Base-by-base conservation (phyloP, 2,329 filamentous ascomycete genomes). In the Colletotrichum endophyticum region DNA sequence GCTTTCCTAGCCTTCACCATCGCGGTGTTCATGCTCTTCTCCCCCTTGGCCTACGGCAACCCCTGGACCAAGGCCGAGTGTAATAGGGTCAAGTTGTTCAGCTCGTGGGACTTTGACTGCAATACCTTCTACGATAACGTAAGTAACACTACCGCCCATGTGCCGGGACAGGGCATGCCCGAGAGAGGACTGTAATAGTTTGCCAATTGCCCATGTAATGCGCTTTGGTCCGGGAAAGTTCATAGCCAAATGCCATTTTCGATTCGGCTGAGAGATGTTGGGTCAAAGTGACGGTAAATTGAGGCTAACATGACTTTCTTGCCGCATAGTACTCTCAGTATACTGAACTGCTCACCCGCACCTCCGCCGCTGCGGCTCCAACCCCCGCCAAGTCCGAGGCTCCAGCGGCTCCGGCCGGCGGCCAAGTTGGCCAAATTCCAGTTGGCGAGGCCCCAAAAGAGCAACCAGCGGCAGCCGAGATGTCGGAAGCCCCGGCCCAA, bases 21-120 rank as follows among this genome's bases (percentile, higher is more conserved):
- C 70, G 91, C 92, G 22, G 94, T 93, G 8, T 99, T 99, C 83
- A 90, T 91, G 3, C 88, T 98, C n/a, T 98, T 95, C 84, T 92
- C 96, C 12, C 97, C 97, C 53, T 89, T 99, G 49, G 93, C 95
- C 13, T 99, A 99, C 82, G 97, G 97, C 77, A 98, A 98, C 84
- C 89, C 93, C 68, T 99, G 97, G 97, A 99, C 96, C 68, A 95
- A 95, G 88, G 88, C 90, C 75, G 94, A 97, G 82, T 99, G 97
- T 90, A 93, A 92, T 80, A 92, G 92, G 73, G 94, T 97, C 77
- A 99, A 99, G 89, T 88, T 99, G 15, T 93, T 99, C 83, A 88
- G 91, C 75, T 94, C 92, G 3, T 99, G 97, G 97, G 97, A 99
- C 84, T 99, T 96, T 91, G 97, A 99, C 85, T 99, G 97, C 91